phyloP scores from a whole-genome alignment of 2,329 filamentous ascomycete genomes.

The Apiospora sp. region DNA sequence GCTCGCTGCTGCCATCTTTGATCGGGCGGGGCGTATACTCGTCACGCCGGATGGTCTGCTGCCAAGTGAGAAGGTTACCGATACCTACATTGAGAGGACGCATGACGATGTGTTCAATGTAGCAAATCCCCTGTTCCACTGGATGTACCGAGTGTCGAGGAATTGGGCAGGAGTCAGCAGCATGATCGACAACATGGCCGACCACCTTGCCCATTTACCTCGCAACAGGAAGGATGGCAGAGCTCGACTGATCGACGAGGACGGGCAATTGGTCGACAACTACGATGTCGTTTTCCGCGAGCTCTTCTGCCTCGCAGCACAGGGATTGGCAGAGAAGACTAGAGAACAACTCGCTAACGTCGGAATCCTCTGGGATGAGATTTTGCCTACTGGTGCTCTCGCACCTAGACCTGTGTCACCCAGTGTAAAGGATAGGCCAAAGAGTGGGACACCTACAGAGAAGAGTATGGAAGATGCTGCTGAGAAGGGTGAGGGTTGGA shows the following conservation, averaged over 20 bases:
- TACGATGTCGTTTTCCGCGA: conserved; percentile 83
- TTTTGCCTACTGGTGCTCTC: conserved; percentile 68
- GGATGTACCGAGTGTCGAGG: conserved; percentile 83
- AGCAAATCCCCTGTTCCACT: conserved; percentile 82
- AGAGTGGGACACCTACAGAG: conserved; percentile 30
- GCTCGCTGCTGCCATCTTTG: conserved; percentile 70
- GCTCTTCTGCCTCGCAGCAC: conserved; percentile 81
- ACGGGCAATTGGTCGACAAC: conserved; percentile 67
- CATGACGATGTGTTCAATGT: conserved; percentile 79
- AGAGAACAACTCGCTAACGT: conserved; percentile 68
- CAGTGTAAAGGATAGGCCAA: conserved; percentile 27
- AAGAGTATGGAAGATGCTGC: conserved; percentile 42
- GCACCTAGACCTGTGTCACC: conserved; percentile 27
- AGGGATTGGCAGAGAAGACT: conserved; percentile 74
- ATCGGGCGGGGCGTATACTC: conserved; percentile 70
- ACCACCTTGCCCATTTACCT: conserved; percentile 67
- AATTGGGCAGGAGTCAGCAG: conserved; percentile 77
- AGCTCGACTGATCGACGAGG: conserved; percentile 57
- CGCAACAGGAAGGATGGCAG: conserved; percentile 47
- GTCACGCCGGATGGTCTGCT: conserved; percentile 74
- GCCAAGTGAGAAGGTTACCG: conserved; percentile 80
- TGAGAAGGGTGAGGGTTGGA: conserved; percentile 49
- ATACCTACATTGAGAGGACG: conserved; percentile 74
- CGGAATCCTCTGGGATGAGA: conserved; percentile 78
- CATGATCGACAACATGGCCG: conserved; percentile 75